A percentile compares a stretch with the other conserved stretches of the same genome.
Evolutionary conservation across 2,329 filamentous ascomycete genomes (phyloP).

Genomic region (Talaromyces pinophilus): DNA sequence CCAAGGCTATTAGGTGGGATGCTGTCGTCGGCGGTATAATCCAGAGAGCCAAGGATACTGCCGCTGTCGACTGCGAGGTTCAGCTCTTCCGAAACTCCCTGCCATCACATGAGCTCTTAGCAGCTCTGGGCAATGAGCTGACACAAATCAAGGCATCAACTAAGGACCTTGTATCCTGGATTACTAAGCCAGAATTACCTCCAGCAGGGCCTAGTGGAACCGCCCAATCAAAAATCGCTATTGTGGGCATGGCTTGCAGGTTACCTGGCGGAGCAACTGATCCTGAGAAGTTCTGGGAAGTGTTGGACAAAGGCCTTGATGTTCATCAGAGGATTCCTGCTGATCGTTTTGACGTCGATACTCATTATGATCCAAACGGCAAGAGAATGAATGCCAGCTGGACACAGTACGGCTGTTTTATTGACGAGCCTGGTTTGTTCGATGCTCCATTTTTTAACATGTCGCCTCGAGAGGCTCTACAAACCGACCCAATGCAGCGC

Average conservation of each 20-base stretch:
- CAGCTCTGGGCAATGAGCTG: constrained; percentile 29
- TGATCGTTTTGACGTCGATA: constrained; percentile 68
- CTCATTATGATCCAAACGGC: constrained; percentile 66
- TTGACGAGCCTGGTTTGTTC: constrained; percentile 73
- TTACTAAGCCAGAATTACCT: too few species aligned
- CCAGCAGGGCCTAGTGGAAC: too few species aligned
- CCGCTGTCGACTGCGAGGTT: constrained; percentile 26
- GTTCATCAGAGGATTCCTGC: constrained; percentile 52
- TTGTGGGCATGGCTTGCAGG: constrained; percentile 76
- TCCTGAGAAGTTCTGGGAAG: constrained; percentile 39
- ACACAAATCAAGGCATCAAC: too few species aligned
- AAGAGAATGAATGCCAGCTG: constrained; percentile 71
- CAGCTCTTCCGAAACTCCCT: constrained; percentile 34
- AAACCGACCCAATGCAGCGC: constrained; percentile 76
- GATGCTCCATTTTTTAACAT: constrained; percentile 87
- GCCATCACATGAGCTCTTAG: constrained; percentile 17
- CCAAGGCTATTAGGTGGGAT: constrained; percentile 28
- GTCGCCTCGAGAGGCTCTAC: constrained; percentile 76
- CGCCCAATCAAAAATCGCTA: constrained; percentile 57
- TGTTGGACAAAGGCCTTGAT: constrained; percentile 37
- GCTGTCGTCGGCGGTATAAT: constrained; percentile 28
- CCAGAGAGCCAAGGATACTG: constrained; percentile 21
- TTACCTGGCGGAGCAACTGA: constrained; percentile 65
- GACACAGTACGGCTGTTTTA: constrained; percentile 70
- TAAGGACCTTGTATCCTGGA: too few species aligned